Base-by-base conservation (phyloP, 2,329 filamentous ascomycete genomes). In the Calonectria hongkongensis region DNA sequence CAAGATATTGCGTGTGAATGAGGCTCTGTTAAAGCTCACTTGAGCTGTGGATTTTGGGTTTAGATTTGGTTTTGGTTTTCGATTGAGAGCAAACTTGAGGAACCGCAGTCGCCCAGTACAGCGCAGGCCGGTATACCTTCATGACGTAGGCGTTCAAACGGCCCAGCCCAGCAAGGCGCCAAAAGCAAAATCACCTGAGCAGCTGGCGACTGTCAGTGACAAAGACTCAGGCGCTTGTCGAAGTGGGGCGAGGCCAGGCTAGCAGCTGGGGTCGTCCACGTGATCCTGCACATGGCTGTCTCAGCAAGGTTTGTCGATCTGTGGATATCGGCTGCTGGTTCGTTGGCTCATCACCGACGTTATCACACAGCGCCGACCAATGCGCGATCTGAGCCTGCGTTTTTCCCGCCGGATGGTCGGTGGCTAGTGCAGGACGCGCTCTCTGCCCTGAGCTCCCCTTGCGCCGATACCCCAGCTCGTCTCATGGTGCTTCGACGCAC, bases 321-420 rank as follows among this genome's bases (percentile, higher is more conserved):
- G 48, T 30, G 39, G 43, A 50, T 15, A 10, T 39, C 28, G 43
- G 41, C 62, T 36, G 48, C 70, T 77, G 60, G 74, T 78, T 78
- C 68, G 76, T 25, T 71, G 50, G 36, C 71, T 71, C 60, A 58
- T 79, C 75, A 79, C 63, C 75, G 70, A 72, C 76, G 71, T 73
- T 71, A 36, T 79, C 76, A 79, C 77, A 77, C 63, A 50, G 58
- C 48, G 36, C 48, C 33, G 66, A 60, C 74, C 76, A 79, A 79
- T 79, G 65, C 70, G 65, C 72, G 74, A 71, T 64, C 73, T 41
- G 62, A 75, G 72, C 69, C 71, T 69, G 33, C 58, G 64, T 67
- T 69, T 73, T 50, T 63, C 58, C 58, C 33, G 54, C 54, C 54
- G 47, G 41, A 45, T 70, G 48, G 69, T 72, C 71, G 70, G 70